Evolutionary conservation across 768 basidiomycete genomes (phyloP), one percentile per base, ranked within the genome.

Genomic region (Mycena albidolilacea): DNA sequence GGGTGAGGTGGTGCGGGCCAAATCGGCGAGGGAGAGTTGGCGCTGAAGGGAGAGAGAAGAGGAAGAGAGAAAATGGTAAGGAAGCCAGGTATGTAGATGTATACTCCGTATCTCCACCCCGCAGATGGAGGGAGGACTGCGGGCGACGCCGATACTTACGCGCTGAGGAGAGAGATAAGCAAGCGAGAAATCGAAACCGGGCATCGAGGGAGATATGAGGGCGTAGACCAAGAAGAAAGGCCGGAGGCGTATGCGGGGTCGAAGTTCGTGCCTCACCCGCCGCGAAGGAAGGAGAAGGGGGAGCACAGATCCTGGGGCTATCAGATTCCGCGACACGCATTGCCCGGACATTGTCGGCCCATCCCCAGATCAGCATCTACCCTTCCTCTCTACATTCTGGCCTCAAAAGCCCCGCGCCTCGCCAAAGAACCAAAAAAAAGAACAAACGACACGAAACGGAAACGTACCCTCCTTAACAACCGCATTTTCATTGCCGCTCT

Each of bases 131-230:
- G 46, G 46, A 48, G 46, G 46, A 17, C 46, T 48, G 46, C 15
- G 15, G 46, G 46, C 12, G 46, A 48, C 17, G 46, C 46, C 46
- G 46, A 48, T 48, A 48, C 23, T 23, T 23, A 23, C 17, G 17
- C 46, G 46, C 46, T 48, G 46, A 48, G 46, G 46, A 48, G 46
- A 48, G 46, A 48, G 46, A 48, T 48, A 48, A 48, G 46, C 46
- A 48, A 48, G 46, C 46, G 15, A 48, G 46, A 48, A 48, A 48
- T 17, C 46, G 46, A 48, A 48, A 15, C 12, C 46, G 14, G 46
- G 46, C 14, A 48, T 48, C 14, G 46, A 48, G 15, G 17, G 46
- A 48, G 15, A 46, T 6, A 48, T 48, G 15, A 48, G 46, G 46
- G 15, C 46, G 15, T 48, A 48, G 46, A 48, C 46, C 46, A 48